These are phyloP conservation scores for Cryphonectria japonica DNA, from an alignment of 2,329 filamentous ascomycete species.

Conservation along the genomic window DNA sequence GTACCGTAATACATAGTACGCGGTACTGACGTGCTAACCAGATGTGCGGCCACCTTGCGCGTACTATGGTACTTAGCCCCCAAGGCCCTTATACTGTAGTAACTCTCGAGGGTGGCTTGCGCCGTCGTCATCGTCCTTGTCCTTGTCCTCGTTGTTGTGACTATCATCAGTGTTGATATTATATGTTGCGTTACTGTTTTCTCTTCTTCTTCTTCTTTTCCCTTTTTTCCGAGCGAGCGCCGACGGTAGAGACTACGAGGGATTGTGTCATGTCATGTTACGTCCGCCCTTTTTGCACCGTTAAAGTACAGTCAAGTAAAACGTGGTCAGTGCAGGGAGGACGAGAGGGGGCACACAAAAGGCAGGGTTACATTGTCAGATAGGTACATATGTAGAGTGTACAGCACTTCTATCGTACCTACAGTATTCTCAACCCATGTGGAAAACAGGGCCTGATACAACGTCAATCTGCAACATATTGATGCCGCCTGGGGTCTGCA, in stretches of 20 bases:
- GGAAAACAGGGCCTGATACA: conserved; percentile 10
- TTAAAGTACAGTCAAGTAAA: neutral
- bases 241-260: neutral
- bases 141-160: neutral
- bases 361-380: neutral
- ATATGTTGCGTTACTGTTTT: neutral
- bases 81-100: neutral
- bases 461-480: conserved; percentile 8
- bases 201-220: too few relatives aligned
- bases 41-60: neutral
- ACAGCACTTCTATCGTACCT: neutral
- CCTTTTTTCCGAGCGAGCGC: too few relatives aligned
- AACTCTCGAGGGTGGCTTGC: neutral
- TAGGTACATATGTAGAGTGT: neutral
- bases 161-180: neutral
- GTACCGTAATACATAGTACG: neutral
- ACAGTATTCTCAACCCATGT: neutral
- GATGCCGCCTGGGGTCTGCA: conserved; percentile 10
- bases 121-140: neutral
- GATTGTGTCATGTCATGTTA: neutral
- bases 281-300: too few relatives aligned
- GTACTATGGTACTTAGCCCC: neutral
- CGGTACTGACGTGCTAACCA: neutral
- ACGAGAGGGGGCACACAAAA: too few relatives aligned
- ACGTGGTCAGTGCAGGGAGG: neutral